A percentile compares a stretch with the other conserved stretches of the same genome.
Conservation (phyloP, 1,284 basidiomycete species). For the Rhodotorula sp. region DNA sequence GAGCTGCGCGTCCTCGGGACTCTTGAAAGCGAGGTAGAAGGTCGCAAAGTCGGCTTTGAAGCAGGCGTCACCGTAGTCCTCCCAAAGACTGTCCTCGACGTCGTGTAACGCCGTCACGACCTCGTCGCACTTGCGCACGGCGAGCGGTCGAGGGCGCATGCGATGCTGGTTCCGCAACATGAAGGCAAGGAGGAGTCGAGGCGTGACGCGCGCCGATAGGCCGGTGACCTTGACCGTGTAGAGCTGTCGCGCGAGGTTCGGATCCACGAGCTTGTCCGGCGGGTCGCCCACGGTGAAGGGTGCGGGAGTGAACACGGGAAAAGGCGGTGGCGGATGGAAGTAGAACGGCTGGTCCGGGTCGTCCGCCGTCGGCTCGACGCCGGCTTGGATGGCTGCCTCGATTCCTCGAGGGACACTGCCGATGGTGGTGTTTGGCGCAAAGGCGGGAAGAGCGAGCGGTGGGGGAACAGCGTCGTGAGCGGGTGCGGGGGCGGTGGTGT, state of each 20-base stretch:
- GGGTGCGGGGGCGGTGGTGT: not conserved
- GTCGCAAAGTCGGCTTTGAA: not conserved
- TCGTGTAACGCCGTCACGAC: no score
- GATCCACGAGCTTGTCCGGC: not conserved
- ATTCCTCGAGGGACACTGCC: not conserved
- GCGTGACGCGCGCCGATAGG: not conserved
- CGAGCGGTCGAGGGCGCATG: not conserved
- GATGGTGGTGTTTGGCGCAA: not conserved
- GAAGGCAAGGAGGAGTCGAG: not conserved
- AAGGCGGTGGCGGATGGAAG: not conserved
- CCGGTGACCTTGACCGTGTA: constrained; percentile 1
- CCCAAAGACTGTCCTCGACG: no score
- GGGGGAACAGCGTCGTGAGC: not conserved
- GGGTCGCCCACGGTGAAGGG: not conserved
- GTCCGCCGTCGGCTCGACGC: not conserved
- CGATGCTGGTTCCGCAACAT: not conserved
- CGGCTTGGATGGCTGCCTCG: not conserved
- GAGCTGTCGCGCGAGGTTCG: not conserved
- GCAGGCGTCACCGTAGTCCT: no score
- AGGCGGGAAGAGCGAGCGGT: no score
- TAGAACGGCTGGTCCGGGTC: not conserved
- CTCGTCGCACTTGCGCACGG: not conserved
- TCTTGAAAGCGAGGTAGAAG: constrained; percentile 2
- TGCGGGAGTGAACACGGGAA: not conserved
- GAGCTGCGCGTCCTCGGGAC: not conserved